These are phyloP conservation scores for Skeletonema menzelii DNA, from an alignment of 108 stramenopile species.

Conservation along the genomic window DNA sequence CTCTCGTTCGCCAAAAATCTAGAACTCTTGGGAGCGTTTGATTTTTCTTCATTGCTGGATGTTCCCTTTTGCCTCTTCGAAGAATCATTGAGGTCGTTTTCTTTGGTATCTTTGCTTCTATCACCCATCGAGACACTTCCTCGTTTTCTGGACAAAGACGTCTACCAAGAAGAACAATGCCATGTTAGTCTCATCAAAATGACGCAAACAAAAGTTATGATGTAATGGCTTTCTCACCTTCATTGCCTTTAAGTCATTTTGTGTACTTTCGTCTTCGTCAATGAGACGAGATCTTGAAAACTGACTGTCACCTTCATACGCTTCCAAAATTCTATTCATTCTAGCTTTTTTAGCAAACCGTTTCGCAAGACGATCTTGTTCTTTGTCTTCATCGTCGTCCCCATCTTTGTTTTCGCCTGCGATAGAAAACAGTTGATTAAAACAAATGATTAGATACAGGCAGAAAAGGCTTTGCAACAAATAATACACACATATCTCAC, in stretches of 20 bases:
- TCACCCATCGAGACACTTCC: conserved; percentile 10
- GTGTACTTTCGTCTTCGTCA: conserved; percentile 79
- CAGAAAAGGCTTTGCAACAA: not conserved
- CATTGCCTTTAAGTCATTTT: conserved; percentile 74
- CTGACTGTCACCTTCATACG: conserved; percentile 42
- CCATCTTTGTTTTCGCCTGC: conserved; percentile 31
- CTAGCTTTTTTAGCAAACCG: conserved; percentile 81
- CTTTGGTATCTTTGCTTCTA: conserved; percentile 18
- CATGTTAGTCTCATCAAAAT: not conserved
- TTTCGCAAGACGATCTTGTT: conserved; percentile 82
- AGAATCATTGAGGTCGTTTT: not conserved
- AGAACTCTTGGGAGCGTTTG: not conserved
- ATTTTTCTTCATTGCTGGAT: not conserved
- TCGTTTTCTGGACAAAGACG: conserved; percentile 43
- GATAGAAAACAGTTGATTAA: not conserved
- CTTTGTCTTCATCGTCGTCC: conserved; percentile 73
- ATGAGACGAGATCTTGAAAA: conserved; percentile 63
- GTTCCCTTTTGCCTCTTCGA: not conserved
- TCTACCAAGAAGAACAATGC: conserved; percentile 2
- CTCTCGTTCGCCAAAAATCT: conserved; percentile 29
- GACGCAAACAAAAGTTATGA: not conserved
- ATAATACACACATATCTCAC: conserved; percentile 10
- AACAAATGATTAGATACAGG: not conserved
- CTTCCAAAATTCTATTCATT: conserved; percentile 73
- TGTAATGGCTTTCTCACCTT: conserved; percentile 40